These are phyloP conservation scores for Flaveria brownii DNA, from an alignment of 129 eudicot genomes.

Conservation along the genomic window DNA sequence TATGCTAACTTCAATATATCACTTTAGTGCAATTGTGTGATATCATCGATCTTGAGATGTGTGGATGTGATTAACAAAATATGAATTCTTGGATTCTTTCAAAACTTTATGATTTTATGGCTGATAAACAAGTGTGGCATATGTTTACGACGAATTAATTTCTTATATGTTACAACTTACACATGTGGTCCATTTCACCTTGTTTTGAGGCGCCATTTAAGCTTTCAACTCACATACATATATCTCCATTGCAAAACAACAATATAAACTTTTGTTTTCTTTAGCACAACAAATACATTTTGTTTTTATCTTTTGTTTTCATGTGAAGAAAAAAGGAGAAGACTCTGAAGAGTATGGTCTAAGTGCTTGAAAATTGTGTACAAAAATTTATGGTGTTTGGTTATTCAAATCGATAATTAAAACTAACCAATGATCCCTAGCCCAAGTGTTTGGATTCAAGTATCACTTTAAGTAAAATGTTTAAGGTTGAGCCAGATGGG, in stretches of 20 bases:
- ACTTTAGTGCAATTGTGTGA: constrained; percentile 4
- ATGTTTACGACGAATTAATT: not conserved
- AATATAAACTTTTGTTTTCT: not conserved
- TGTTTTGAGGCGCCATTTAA: not conserved
- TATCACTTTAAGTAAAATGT: too few relatives aligned
- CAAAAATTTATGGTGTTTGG: not conserved
- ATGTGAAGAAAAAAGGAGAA: constrained; percentile 1
- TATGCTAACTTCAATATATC: constrained; percentile 1
- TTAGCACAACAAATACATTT: not conserved
- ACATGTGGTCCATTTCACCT: not conserved
- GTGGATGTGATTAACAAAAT: not conserved
- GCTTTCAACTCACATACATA: constrained; percentile 1
- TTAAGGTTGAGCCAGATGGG: too few relatives aligned
- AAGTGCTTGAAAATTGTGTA: not conserved
- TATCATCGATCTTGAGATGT: not conserved
- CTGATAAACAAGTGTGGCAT: not conserved
- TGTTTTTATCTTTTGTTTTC: not conserved
- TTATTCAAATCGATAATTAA: too few relatives aligned
- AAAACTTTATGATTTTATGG: not conserved
- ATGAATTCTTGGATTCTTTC: not conserved
- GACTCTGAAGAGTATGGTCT: not conserved
- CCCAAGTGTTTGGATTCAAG: too few relatives aligned
- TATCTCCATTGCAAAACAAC: constrained; percentile 4
- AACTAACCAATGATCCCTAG: too few relatives aligned
- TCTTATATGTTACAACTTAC: not conserved